Evolutionary conservation across 1,139 yeast species (phyloP), one percentile per base, ranked within the genome.

Genomic region (Blastobotrys raffinosifermentans): DNA sequence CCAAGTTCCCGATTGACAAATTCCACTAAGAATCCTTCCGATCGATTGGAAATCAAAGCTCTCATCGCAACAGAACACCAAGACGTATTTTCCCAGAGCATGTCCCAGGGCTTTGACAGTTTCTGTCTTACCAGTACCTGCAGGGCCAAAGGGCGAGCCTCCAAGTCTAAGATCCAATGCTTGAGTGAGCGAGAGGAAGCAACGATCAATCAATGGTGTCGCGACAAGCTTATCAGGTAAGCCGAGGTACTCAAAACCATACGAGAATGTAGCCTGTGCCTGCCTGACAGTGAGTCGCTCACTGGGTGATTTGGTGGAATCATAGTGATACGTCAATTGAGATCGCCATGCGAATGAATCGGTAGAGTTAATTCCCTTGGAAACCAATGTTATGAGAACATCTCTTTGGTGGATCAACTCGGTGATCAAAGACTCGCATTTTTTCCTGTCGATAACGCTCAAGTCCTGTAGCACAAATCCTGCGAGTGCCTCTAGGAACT

Each of bases 61-160:
- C 40, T 89, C 95, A 51, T 91, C 97, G 63, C 97, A 91, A 57
- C 86, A 80, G 55, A 91, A 89, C 0, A 89, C 95, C 8, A 83
- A 58, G 0, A 87, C 96, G 73, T 78, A 75, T 45, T 77, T 72
- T 7, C 97, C 98, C 9, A 91, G 62, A 31, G 75, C 77, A 33
- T 77, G 77, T 1, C 94, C 96, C 20, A 89, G 66, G 0, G 95
- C 85, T 55, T 91, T 91, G 16, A 89, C 72, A 0, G 95, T 73
- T 55, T 91, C 98, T 0, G 98, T 91, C 56, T 91, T 89, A 49
- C 97, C 98, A 0, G 97, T 91, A 34, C 97, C 98, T 2, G 98
- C 96, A 1, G 98, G 97, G 0, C 98, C 98, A 60, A 81, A 79
- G 1, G 95, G 85, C 1, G 95, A 81, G 0, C 95, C 95, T n/a